Evolutionary conservation across 176 grass and related monocot species (phyloP), one percentile per base, ranked within the genome.

Genomic region (Zizania latifolia): DNA sequence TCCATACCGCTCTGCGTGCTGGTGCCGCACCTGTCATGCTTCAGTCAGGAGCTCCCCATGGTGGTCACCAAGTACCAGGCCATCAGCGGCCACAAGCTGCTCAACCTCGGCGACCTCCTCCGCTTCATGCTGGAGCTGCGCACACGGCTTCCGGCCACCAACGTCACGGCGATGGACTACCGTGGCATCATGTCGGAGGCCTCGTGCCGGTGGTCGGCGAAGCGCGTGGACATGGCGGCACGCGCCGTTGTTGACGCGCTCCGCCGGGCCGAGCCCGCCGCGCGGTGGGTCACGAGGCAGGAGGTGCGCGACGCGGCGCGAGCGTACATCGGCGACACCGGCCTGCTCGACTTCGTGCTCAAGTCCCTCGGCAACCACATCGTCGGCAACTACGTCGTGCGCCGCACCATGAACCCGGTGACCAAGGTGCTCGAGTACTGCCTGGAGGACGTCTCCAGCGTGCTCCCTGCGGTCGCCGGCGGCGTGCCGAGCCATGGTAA

Each of bases 401-500:
- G 91, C 5, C 86, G 94, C 11, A 86, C 82, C 39, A 90, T 98
- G 85, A 98, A 98, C 81, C 91, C 94, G 10, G 86, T 94, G 4
- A 98, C 94, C 61, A 93, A 93, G 84, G 86, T 98, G 66, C 85
- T 98, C 10, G 94, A 98, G 70, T 98, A 94, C 63, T 88, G 89
- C 83, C 86, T 98, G 37, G 94, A 98, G 78, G 94, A 98, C 80
- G 69, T 94, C 1, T 92, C 91, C 36, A 94, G 67, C 71, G 84
- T 88, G 55, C 75, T 89, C 30, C 86, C 90, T 46, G 64, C 77
- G 7, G 78, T 67, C 60, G 78, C 61, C 65, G 70, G 14, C 54
- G 77, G 89, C 70, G 57, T 63, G 64, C 14, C 83, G 31, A 65
- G 61, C 29, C 64, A 65, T 4, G 70, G 58, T 22, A 97, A 82